A percentile compares a stretch with the other conserved stretches of the same genome.
Evolutionary conservation across 1,284 basidiomycete species (phyloP).

Genomic region (Ustilago bromivora): DNA sequence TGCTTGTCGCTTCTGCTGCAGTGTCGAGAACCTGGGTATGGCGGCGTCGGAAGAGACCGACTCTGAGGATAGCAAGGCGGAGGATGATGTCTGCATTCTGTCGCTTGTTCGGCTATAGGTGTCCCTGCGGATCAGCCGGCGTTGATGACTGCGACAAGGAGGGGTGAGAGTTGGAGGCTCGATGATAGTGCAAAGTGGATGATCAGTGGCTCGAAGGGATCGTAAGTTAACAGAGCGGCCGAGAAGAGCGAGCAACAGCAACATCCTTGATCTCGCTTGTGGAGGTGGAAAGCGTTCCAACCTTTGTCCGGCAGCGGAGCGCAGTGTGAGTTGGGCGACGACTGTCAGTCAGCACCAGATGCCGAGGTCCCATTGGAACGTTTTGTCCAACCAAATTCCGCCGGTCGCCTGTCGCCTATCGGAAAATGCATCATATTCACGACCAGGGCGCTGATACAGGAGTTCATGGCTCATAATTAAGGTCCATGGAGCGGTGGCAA

Average conservation of each 20-base stretch:
- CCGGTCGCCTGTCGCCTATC: not conserved
- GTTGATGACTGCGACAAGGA: not conserved
- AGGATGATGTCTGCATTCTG: slow-evolving; percentile 13
- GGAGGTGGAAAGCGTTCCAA: not conserved
- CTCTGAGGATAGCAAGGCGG: slow-evolving; percentile 10
- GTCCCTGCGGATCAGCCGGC: slow-evolving; percentile 7
- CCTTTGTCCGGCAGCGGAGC: not conserved
- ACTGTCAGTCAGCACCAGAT: not conserved
- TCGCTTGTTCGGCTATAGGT: not conserved
- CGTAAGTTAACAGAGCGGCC: not conserved
- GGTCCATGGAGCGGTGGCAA: too few species aligned
- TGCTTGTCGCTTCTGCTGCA: slow-evolving; percentile 36
- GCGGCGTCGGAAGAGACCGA: slow-evolving; percentile 8
- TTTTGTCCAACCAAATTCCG: not conserved
- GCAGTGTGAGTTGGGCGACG: not conserved
- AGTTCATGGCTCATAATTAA: too few species aligned
- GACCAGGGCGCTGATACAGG: too few species aligned
- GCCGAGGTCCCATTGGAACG: not conserved
- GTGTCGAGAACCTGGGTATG: slow-evolving; percentile 8
- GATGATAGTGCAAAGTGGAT: not conserved
- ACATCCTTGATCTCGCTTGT: slow-evolving; percentile 10
- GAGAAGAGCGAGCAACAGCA: not conserved
- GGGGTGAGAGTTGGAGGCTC: not conserved
- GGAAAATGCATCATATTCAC: not conserved
- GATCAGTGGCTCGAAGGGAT: not conserved